A percentile compares a stretch with the other conserved stretches of the same genome.
Evolutionary conservation across 139 green algal species (phyloP).

Genomic region (Asterochloris erici): DNA sequence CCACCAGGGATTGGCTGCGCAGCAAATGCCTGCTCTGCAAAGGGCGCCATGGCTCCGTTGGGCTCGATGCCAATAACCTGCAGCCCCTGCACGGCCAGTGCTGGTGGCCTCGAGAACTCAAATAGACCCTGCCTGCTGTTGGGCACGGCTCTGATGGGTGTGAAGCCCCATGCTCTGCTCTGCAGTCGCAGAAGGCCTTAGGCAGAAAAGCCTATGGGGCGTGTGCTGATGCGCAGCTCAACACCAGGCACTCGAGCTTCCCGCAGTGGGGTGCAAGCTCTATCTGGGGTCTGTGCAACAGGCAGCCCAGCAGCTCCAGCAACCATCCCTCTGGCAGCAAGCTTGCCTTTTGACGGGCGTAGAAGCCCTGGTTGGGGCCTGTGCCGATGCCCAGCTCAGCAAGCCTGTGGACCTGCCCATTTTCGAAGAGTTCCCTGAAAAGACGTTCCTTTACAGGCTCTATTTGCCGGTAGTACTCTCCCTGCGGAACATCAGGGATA

Average conservation of each 20-base stretch:
- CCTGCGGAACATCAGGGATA: too few relatives aligned
- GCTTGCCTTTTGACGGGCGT: slow-evolving; percentile 9
- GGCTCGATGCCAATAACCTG: slow-evolving; percentile 57
- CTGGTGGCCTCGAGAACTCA: background rate
- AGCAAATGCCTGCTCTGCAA: slow-evolving; percentile 28
- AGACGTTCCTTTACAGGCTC: background rate
- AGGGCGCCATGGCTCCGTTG: slow-evolving; percentile 56
- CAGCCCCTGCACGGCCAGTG: background rate
- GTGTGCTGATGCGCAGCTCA: background rate
- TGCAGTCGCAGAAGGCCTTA: background rate
- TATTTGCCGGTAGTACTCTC: background rate
- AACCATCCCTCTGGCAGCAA: background rate
- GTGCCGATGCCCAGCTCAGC: slow-evolving; percentile 65
- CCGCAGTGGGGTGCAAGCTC: background rate
- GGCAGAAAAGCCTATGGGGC: background rate
- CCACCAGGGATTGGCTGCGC: background rate
- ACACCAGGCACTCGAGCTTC: background rate
- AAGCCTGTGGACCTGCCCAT: slow-evolving; percentile 13
- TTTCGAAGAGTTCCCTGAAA: background rate
- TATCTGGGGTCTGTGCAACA: background rate
- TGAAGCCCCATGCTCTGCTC: too few relatives aligned
- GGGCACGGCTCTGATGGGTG: too few relatives aligned
- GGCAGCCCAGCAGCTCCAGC: background rate
- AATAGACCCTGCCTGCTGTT: too few relatives aligned
- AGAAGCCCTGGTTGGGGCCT: slow-evolving; percentile 53